Base-by-base conservation (phyloP, 257 asterid species). In the Nicotiana benthamiana region DNA sequence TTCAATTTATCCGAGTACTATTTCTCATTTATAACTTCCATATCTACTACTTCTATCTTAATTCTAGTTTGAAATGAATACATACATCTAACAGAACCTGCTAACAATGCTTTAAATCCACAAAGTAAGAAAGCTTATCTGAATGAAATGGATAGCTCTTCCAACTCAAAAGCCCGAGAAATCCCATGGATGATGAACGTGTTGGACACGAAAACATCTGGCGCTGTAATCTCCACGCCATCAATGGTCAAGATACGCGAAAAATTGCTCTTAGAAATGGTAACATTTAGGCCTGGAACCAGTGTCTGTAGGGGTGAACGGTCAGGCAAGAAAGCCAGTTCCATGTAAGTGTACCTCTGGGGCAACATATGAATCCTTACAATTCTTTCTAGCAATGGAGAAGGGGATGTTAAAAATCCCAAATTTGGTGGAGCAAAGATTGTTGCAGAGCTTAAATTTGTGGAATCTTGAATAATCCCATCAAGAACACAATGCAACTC, bases 341-440 rank as follows among this genome's bases (percentile, higher is more conserved):
- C 91, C 83, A 32, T 24, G 52, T 46, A 86, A 30, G 75, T 81
- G 17, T 77, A 83, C 75, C 82, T 90, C 79, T 54, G 76, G 12
- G 89, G 90, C 82, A 93, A 66, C 77, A 93, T 87, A 77, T 93
- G 96, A 82, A 89, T 56, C 83, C 89, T 91, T 80, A 92, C 90
- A 9, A 85, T 80, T 67, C 86, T 88, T 56, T 87, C 89, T 72
- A 92, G 63, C 7, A 87, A 82, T 0, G 93, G 96, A 6, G 90
- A 84, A 4, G 96, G 80, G 10, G 89, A 85, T 0, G 94, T 81
- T 51, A 88, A 62, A 48, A 88, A 91, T 16, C 84, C 91, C 1
- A 92, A 85, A 84, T 87, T 81, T 0, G 90, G 92, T 4, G 97
- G 96, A 13, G 89, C 92, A 57, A 93, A 91, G 75, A 93, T 64